Evolutionary conservation across 192 early-diverging fungal genomes (phyloP).

Genomic region (Linnemannia zychae): DNA sequence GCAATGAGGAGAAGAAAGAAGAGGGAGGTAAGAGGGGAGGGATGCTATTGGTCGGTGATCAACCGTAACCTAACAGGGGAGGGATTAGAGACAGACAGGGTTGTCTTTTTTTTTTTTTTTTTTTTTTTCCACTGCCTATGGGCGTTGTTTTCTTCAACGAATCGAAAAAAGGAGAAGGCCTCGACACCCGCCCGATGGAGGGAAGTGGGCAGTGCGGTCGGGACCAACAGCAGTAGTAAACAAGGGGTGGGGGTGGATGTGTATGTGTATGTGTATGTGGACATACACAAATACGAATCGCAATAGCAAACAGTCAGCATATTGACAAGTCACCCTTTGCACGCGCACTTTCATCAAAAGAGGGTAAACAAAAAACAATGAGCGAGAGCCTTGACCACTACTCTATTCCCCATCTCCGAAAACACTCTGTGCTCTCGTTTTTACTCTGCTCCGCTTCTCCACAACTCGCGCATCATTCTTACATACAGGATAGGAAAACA

Average conservation of each 20-base stretch:
- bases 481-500: neutral
- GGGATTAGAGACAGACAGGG: neutral
- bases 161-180: neutral
- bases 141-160: neutral
- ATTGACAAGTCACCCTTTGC: neutral
- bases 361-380: neutral
- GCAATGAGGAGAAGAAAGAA: neutral
- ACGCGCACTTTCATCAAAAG: neutral
- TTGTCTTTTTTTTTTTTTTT: neutral
- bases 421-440: neutral
- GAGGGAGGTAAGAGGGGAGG: neutral
- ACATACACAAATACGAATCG: neutral
- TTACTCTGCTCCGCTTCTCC: neutral
- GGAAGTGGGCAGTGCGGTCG: neutral
- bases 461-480: neutral
- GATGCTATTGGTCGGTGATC: neutral
- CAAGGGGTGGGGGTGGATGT: too few relatives aligned
- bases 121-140: neutral
- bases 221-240: neutral
- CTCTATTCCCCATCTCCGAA: conserved; percentile 2
- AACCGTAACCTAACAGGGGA: neutral
- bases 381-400: neutral
- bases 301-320: neutral
- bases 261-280: too few relatives aligned
- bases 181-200: neutral